phyloP scores from a whole-genome alignment of 805 yeast species.

The Soucietia sequanensis region DNA sequence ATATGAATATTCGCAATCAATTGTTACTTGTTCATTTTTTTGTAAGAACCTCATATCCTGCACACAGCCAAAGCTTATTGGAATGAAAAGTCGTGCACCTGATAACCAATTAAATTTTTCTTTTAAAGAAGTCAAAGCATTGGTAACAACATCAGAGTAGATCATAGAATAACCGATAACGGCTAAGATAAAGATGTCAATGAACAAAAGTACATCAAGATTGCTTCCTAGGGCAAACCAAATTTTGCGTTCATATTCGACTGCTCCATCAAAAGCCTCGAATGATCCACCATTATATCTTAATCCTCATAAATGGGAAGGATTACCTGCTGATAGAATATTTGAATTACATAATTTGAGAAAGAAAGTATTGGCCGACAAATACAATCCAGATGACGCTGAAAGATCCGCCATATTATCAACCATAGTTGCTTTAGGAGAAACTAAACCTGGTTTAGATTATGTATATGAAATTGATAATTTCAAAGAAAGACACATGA shows the following conservation, averaged over 20 bases:
- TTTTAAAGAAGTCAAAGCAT: too few species aligned
- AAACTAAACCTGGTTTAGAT: conserved; percentile 31
- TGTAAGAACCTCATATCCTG: too few species aligned
- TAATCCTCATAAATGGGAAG: conserved; percentile 70
- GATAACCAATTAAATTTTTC: too few species aligned
- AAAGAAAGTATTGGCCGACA: conserved; percentile 43
- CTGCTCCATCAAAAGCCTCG: background rate
- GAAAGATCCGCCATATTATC: conserved; percentile 49
- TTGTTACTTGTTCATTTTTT: too few species aligned
- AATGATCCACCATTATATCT: conserved; percentile 38
- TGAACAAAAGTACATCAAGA: background rate
- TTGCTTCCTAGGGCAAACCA: background rate
- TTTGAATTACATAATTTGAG: conserved; percentile 61
- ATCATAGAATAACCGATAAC: too few species aligned
- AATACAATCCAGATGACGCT: conserved; percentile 57
- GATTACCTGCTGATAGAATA: conserved; percentile 61
- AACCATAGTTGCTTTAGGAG: conserved; percentile 31
- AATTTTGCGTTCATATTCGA: conserved; percentile 8
- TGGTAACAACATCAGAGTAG: too few species aligned
- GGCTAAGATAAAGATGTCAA: too few species aligned
- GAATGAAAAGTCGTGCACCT: too few species aligned
- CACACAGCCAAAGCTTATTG: too few species aligned
- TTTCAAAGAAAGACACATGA: conserved; percentile 42
- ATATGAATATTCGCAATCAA: too few species aligned
- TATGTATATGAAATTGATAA: conserved; percentile 43